Evolutionary conservation across 1,284 basidiomycete genomes (phyloP), one percentile per base, ranked within the genome.

Genomic region (Phaffia rhodozyma): DNA sequence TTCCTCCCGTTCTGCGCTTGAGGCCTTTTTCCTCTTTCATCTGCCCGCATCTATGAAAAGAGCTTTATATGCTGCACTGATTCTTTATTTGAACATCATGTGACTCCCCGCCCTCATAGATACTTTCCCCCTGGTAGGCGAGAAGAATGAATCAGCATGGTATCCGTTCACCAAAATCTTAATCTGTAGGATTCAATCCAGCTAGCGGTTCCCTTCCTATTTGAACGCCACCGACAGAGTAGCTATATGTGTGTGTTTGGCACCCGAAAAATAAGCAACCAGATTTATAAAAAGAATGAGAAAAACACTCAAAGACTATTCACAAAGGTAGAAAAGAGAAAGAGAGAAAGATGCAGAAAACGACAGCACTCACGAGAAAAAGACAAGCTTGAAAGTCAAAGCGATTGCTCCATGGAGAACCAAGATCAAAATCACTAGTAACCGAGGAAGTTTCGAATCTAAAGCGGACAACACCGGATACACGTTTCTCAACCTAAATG

Each of bases 401-500:
- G 90, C 88, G 63, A 92, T 77, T 1, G 76, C 86, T 1, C 82
- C 81, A 70, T 93, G 89, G 16, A 92, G 75, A 1, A 78, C 77
- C 0, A 81, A 84, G 38, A 92, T 79, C 23, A 83, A 74, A 61
- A 93, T 77, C 68, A 93, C 85, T 55, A 94, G 75, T 5, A 91
- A 81, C 27, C 89, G 84, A 0, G 85, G 84, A 6, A 88, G 81
- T 73, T 92, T 92, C 67, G 87, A 84, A 72, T 92, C 89, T 68
- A 91, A 89, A n/a, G 83, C 81, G 30, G 86, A 84, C 49, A 97
- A 83, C 60, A 94, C 81, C 5, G 91, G 91, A 71, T 93, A 94
- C 61, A 93, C 83, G 71, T 94, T 96, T 23, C 81, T 79, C 21
- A 83, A 80, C 21, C 74, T 75, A 63, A 23, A 3, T 21, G 11